A percentile compares a stretch with the other conserved stretches of the same genome.
Evolutionary conservation across 371 early-diverging fungal species (phyloP).

Genomic region (Mortierella sp.): DNA sequence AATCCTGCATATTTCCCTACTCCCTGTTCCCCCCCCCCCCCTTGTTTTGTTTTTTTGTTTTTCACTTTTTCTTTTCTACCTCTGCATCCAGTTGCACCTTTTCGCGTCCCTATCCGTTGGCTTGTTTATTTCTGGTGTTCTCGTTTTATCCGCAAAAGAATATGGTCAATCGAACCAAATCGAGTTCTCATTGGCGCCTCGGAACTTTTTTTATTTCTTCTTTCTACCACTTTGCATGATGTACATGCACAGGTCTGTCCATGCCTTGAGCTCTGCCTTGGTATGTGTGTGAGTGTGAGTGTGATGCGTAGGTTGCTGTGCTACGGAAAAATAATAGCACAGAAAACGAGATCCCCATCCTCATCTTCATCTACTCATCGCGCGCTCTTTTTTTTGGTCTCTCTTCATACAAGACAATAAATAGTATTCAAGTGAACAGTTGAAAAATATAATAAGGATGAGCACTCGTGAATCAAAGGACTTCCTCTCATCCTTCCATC

Average conservation of each 20-base stretch:
- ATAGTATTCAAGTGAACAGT: neutral
- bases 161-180: neutral
- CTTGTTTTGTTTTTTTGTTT: neutral
- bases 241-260: neutral
- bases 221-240: neutral
- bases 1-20: neutral
- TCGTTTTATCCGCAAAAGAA: neutral
- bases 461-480: neutral
- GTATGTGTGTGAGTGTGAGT: neutral
- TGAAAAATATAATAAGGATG: neutral
- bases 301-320: slow-evolving; percentile 1
- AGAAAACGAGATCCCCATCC: neutral
- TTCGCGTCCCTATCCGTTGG: neutral
- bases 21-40: neutral
- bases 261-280: neutral
- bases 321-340: neutral
- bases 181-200: neutral
- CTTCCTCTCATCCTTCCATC: neutral
- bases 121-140: neutral
- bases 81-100: neutral
- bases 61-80: neutral
- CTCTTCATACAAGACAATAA: neutral
- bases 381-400: neutral
- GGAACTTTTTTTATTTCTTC: neutral
- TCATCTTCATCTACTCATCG: neutral